Conservation (phyloP, 257 asterid species). For the Thymus quinquecostatus region DNA sequence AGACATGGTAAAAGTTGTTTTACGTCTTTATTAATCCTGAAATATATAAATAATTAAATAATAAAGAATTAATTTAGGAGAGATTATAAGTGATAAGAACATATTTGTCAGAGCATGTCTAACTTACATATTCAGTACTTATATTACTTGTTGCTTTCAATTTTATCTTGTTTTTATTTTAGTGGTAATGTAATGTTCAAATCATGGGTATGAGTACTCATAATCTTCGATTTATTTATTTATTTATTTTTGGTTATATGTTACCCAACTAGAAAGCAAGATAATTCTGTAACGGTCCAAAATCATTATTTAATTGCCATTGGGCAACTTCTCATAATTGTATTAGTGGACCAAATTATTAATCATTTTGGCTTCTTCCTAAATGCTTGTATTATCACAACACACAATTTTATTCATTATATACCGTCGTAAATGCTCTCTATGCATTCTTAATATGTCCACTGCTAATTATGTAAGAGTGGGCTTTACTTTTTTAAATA, state of each 20-base stretch:
- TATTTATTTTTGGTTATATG: slow-evolving; percentile 13
- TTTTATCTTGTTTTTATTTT: not conserved
- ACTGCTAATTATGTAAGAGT: too few species aligned
- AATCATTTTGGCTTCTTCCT: slow-evolving; percentile 18
- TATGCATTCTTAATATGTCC: too few species aligned
- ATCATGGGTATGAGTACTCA: too few species aligned
- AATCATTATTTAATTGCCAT: not conserved
- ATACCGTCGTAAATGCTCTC: too few species aligned
- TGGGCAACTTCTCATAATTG: slow-evolving; percentile 30
- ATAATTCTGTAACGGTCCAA: slow-evolving; percentile 12
- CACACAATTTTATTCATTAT: not conserved
- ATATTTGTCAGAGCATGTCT: slow-evolving; percentile 25
- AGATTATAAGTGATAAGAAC: not conserved
- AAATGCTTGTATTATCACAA: slow-evolving; percentile 9
- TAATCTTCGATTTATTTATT: too few species aligned
- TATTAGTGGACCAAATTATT: slow-evolving; percentile 28
- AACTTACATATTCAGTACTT: not conserved
- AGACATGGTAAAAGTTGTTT: not conserved
- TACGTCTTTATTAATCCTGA: not conserved
- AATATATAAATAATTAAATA: not conserved
- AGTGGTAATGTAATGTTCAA: not conserved
- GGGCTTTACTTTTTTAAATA: too few species aligned
- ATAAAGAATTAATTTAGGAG: not conserved
- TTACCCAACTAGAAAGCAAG: slow-evolving; percentile 34
- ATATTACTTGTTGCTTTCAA: not conserved